Conservation (phyloP, 208 protist genomes). For the Hexamita inflata region DNA sequence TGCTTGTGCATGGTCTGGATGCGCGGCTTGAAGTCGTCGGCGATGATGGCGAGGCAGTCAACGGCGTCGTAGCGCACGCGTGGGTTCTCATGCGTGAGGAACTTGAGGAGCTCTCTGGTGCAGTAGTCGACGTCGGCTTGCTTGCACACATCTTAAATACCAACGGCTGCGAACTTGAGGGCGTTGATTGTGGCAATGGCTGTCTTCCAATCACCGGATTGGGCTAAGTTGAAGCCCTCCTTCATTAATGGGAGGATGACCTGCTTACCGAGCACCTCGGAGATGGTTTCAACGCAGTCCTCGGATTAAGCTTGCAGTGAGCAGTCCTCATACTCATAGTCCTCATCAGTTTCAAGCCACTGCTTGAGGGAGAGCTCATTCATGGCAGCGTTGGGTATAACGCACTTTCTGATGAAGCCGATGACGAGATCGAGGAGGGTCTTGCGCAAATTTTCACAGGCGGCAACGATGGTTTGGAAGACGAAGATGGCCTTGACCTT, state of each 20-base stretch:
- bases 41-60: conserved; percentile 29
- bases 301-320: conserved; percentile 7
- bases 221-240: background rate
- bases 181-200: background rate
- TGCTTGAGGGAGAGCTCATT: background rate
- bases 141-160: background rate
- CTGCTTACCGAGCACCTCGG: background rate
- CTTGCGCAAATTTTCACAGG: background rate
- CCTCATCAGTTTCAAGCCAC: background rate
- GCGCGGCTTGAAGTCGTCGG: conserved; percentile 17
- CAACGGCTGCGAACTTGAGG: conserved; percentile 20
- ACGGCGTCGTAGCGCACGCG: conserved; percentile 24
- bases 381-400: background rate
- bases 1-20: conserved; percentile 5
- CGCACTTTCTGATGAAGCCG: background rate
- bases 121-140: background rate
- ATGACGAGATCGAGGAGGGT: background rate
- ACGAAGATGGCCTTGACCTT: background rate
- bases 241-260: conserved; percentile 17
- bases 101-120: background rate
- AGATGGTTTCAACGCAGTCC: conserved; percentile 23
- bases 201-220: background rate
- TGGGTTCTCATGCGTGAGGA: conserved; percentile 18
- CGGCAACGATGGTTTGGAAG: background rate
- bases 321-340: background rate